Base-by-base conservation (phyloP, 257 asterid genomes). In the Solanum sejunctum region DNA sequence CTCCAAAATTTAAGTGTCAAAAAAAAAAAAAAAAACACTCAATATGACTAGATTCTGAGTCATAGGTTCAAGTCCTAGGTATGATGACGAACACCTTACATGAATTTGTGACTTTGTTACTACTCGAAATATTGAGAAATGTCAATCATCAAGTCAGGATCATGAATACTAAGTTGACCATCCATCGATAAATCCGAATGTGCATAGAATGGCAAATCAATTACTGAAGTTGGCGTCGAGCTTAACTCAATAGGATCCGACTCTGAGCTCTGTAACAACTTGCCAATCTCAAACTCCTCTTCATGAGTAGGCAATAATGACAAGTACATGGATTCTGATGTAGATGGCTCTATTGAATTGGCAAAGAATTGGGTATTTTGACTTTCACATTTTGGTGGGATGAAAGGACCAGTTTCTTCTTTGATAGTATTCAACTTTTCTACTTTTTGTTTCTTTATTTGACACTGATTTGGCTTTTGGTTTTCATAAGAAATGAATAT, bases 271-370 rank as follows among this genome's bases (percentile, higher is more conserved):
- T 66, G 89, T 45, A 90, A 18, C 12, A 85, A 20, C 32, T 54
- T 82, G 78, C 63, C 88, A 3, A 86, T 32, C 28, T 85, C 93
- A 23, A 86, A 72, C 41, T 87, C 88, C 41, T 85, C 88, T 63
- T 87, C 84, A 54, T 87, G 89, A 86, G 90, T 73, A 17, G 87
- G 87, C 3, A 91, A 87, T 12, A 72, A 43, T 15, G 93, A 89
- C 67, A 92, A 85, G 55, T 88, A 90, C 72, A 66, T 84, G 54
- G 93, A 93, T 12, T 90, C 95, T 0, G 94, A 86, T 2, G 89
- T 21, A 72, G 88, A 88, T 36, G 88, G 78, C 56, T 71, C 80
- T 12, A 71, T 72, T n/a, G 80, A 72, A 20, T 72, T 72, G 56
- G 85, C 23, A 10, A 90, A 89, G 84, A 87, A 84, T 12, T 78